Percentiles rank a stretch among this genome's conserved stretches.
These are phyloP conservation scores for Camelina neglecta DNA, from an alignment of 345 rosid species.

Conservation along the genomic window DNA sequence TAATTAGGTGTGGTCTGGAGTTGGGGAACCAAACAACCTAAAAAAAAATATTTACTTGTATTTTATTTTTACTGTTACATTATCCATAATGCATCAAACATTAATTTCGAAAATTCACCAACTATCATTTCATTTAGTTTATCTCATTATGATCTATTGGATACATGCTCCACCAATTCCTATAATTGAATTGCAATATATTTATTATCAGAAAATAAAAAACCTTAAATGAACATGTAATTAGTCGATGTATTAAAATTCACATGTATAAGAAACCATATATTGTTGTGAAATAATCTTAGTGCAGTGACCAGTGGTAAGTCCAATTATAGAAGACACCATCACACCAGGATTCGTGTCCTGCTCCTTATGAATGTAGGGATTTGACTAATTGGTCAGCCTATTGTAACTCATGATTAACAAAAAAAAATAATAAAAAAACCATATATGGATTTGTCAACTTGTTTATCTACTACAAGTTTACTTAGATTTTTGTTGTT, in stretches of 20 bases:
- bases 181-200: background rate
- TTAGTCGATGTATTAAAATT: background rate
- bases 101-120: background rate
- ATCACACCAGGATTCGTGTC: too few species aligned
- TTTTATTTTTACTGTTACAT: background rate
- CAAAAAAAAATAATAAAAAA: too few species aligned
- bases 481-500: background rate
- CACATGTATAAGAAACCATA: background rate
- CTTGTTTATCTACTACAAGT: background rate
- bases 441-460: background rate
- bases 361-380: too few species aligned
- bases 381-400: too few species aligned
- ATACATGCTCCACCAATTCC: background rate
- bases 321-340: too few species aligned
- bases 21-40: too few species aligned
- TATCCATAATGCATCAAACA: background rate
- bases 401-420: too few species aligned
- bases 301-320: too few species aligned
- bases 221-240: background rate
- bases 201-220: background rate
- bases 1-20: too few species aligned
- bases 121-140: background rate
- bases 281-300: background rate
- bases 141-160: background rate
- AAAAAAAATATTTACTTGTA: background rate